Conservation (phyloP, 73 alveolate genomes). For the Tetrahymena thermophila region DNA sequence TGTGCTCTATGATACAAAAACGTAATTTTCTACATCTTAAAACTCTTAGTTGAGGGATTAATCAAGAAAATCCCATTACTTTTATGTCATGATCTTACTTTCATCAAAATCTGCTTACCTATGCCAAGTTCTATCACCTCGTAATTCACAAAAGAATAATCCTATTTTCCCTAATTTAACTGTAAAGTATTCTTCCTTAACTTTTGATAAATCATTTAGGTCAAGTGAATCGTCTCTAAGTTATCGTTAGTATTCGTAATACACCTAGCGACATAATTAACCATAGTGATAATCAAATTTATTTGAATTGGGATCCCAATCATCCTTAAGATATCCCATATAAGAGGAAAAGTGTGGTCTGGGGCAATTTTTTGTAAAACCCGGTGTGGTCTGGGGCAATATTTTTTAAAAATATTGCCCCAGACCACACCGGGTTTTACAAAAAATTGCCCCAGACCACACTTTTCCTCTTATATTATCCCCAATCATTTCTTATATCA, state of each 20-base stretch:
- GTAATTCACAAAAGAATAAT: neutral
- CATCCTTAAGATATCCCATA: neutral
- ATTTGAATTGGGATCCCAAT: neutral
- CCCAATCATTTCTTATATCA: constrained; percentile 2
- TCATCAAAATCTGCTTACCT: neutral
- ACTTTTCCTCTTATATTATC: too few relatives aligned
- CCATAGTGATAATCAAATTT: neutral
- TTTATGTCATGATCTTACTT: neutral
- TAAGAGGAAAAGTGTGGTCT: too few relatives aligned
- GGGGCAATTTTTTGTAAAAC: too few relatives aligned
- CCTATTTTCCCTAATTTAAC: neutral
- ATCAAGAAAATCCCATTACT: neutral
- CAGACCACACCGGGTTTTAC: too few relatives aligned
- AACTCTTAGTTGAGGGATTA: neutral
- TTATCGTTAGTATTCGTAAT: neutral
- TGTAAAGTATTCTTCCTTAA: neutral
- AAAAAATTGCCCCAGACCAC: too few relatives aligned
- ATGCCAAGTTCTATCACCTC: neutral
- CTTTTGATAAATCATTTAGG: neutral
- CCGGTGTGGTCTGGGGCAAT: too few relatives aligned
- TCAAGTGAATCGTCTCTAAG: neutral
- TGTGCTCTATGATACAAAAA: neutral
- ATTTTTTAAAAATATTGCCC: too few relatives aligned
- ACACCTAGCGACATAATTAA: neutral
- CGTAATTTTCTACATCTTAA: neutral